Base-by-base conservation (phyloP, 1,139 yeast genomes). In the Insectozyma bohioensis region DNA sequence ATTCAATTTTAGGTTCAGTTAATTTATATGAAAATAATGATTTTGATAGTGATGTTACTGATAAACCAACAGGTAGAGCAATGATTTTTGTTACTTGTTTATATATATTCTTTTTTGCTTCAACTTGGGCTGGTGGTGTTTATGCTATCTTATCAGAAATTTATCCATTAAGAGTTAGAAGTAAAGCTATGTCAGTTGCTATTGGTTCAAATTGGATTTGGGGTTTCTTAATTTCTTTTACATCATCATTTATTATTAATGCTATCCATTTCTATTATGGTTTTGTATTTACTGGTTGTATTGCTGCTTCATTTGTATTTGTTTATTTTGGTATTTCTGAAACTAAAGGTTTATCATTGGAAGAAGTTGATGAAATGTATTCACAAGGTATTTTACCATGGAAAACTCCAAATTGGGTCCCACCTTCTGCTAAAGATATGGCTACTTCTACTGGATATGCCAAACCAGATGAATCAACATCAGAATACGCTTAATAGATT, bases 41-140 rank as follows among this genome's bases (percentile, higher is more conserved):
- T 42, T 58, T 55, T 14, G 54, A 58, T 13, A 54, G 56, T 22
- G 50, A 59, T 28, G 39, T 42, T 14, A 50, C 51, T 20, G 24
- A 42, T 33, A 29, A 27, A 25, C 30, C 46, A 26, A 77, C 84
- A 26, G 90, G 90, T 56, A 65, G 78, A 58, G 84, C 81, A 37
- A 65, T 75, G 85, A 82, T 86, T 56, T 79, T 83, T 49, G 75
- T 85, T 48, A 76, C 88, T 14, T 84, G 92, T 58, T 55, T 82
- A 41, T 86, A 78, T 62, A 84, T 86, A 40, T 81, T 83, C 73
- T 80, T 75, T 63, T 86, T 85, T 54, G 92, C 95, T 12, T 73
- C 83, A 24, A 79, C 94, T 6, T 85, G 95, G 94, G 95, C 88
- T 40, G 90, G 94, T 47, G 75, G 80, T 48, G 82, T 81, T 24